Evolutionary conservation across 768 basidiomycete genomes (phyloP).

Genomic region (Xerocomus brunneocitrinus): DNA sequence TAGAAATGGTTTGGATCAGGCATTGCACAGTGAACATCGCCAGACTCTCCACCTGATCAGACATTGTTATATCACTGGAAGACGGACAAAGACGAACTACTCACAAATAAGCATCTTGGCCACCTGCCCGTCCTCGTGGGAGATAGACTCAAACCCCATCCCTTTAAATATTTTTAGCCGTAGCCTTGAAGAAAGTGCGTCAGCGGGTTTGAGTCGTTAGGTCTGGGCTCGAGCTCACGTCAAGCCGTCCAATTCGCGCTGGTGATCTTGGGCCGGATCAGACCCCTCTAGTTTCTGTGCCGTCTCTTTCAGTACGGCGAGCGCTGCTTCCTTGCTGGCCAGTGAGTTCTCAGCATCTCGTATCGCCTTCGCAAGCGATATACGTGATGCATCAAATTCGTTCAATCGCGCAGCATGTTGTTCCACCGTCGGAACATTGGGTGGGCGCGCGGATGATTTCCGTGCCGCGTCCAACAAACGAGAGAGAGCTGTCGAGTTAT

Average conservation of each 20-base stretch:
- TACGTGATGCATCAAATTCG: constrained; percentile 55
- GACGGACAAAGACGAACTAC: constrained; percentile 24
- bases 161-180: constrained; percentile 66
- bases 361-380: constrained; percentile 70
- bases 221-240: constrained; percentile 41
- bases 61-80: not conserved
- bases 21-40: constrained; percentile 35
- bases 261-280: constrained; percentile 71
- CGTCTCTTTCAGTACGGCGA: constrained; percentile 63
- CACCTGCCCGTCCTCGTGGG: constrained; percentile 46
- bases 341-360: constrained; percentile 65
- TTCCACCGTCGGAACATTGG: constrained; percentile 62
- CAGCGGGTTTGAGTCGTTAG: not conserved
- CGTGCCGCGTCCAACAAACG: constrained; percentile 65
- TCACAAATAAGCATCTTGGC: constrained; percentile 66
- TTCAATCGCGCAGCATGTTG: constrained; percentile 59
- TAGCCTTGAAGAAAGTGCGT: constrained; percentile 39
- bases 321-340: constrained; percentile 65
- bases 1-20: constrained; percentile 28
- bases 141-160: constrained; percentile 66
- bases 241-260: constrained; percentile 62
- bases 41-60: constrained; percentile 41
- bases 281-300: constrained; percentile 55
- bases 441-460: constrained; percentile 63
- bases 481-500: constrained; percentile 47